A percentile compares a stretch with the other conserved stretches of the same genome.
phyloP scores from a whole-genome alignment of 1,139 yeast species.

The Pichia norvegensis region DNA sequence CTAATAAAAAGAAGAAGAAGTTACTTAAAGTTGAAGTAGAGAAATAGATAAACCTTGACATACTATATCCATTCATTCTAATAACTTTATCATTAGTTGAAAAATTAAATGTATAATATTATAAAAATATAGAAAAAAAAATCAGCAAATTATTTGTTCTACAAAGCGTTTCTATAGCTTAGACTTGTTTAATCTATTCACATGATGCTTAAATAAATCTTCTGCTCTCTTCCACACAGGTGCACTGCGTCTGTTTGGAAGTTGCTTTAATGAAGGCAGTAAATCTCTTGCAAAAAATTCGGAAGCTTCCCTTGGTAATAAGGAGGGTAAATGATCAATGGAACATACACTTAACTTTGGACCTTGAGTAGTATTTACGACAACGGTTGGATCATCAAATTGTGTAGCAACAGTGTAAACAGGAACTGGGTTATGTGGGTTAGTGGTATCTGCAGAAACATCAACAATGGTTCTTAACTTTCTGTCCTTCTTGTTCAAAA shows the following conservation, averaged over 20 bases:
- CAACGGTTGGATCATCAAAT: constrained; percentile 83
- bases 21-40: constrained; percentile 53
- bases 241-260: constrained; percentile 72
- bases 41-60: no score
- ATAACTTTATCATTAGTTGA: neutral
- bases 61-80: no score
- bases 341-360: constrained; percentile 87
- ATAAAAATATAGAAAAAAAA: neutral
- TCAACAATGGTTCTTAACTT: constrained; percentile 87
- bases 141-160: neutral
- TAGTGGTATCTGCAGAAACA: constrained; percentile 97
- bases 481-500: constrained; percentile 58
- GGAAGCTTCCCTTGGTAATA: constrained; percentile 94
- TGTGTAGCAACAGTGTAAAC: constrained; percentile 85
- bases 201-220: constrained; percentile 74
- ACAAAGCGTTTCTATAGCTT: constrained; percentile 8
- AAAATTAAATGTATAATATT: neutral
- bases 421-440: constrained; percentile 96
- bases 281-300: constrained; percentile 83
- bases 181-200: constrained; percentile 45
- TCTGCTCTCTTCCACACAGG: constrained; percentile 92
- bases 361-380: constrained; percentile 67
- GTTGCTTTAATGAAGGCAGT: constrained; percentile 76
- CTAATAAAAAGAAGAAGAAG: constrained; percentile 35
- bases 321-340: constrained; percentile 94